Percentiles rank a stretch among this genome's conserved stretches.
phyloP scores from a whole-genome alignment of 495 filamentous ascomycete genomes.

The Filosporella fistucella region DNA sequence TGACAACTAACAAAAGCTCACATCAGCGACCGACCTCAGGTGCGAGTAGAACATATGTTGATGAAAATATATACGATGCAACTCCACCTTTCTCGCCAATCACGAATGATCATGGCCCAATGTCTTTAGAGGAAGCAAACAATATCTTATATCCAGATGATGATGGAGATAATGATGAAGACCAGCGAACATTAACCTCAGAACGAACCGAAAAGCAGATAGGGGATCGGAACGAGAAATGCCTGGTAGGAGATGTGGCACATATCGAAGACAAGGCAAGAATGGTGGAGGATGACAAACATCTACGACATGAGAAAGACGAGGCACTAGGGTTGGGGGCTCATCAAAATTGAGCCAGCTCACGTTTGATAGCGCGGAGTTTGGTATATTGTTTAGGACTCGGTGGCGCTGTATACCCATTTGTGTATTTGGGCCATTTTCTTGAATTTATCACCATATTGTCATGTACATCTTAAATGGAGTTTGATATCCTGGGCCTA shows the following conservation, averaged over 20 bases:
- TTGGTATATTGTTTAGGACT: neutral
- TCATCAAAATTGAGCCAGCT: neutral
- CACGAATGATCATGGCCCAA: slow-evolving; percentile 1
- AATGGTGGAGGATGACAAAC: slow-evolving; percentile 16
- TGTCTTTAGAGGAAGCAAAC: slow-evolving; percentile 18
- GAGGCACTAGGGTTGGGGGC: slow-evolving; percentile 11
- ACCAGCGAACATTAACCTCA: too few relatives aligned
- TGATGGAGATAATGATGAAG: neutral
- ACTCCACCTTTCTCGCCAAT: slow-evolving; percentile 10
- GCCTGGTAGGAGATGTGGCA: slow-evolving; percentile 7
- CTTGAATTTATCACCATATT: neutral
- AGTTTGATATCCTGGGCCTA: slow-evolving; percentile 20
- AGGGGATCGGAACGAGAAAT: slow-evolving; percentile 16
- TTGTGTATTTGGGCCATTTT: neutral
- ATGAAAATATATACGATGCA: slow-evolving; percentile 15
- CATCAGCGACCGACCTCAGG: neutral
- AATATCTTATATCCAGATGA: slow-evolving; percentile 17
- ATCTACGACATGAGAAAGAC: slow-evolving; percentile 22
- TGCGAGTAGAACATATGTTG: neutral
- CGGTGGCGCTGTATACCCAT: slow-evolving; percentile 21
- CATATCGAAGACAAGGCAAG: slow-evolving; percentile 19
- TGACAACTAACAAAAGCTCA: neutral
- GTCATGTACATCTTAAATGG: slow-evolving; percentile 7
- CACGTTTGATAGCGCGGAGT: slow-evolving; percentile 3
- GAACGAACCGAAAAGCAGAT: neutral